Conservation (phyloP, 1,284 basidiomycete genomes). For the Xerocomus amazonicus region DNA sequence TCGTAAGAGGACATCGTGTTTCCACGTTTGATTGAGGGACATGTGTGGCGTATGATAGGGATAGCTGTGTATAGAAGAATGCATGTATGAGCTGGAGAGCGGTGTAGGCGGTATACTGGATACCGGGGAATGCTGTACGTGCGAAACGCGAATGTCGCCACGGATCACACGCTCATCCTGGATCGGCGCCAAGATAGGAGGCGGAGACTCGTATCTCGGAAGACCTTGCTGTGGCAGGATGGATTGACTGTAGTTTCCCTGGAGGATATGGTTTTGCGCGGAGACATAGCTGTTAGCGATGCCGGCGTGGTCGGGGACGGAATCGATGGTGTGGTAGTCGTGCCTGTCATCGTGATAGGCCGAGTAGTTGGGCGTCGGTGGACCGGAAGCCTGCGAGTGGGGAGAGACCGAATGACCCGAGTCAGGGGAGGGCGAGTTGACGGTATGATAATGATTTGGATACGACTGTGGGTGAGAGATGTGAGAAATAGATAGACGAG, state of each 20-base stretch:
- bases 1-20: constrained; percentile 30
- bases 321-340: constrained; percentile 31
- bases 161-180: constrained; percentile 44
- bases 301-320: constrained; percentile 28
- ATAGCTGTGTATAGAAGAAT: constrained; percentile 39
- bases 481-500: constrained; percentile 37
- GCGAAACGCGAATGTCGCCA: constrained; percentile 32
- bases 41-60: constrained; percentile 34
- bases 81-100: constrained; percentile 36
- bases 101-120: constrained; percentile 28
- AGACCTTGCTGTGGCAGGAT: constrained; percentile 28
- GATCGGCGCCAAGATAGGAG: constrained; percentile 53
- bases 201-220: constrained; percentile 47
- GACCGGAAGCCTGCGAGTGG: constrained; percentile 43
- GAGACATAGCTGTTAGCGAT: constrained; percentile 31
- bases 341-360: constrained; percentile 44
- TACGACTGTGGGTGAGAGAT: constrained; percentile 36
- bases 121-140: constrained; percentile 35
- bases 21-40: constrained; percentile 30
- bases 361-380: constrained; percentile 47
- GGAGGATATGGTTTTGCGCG: constrained; percentile 32
- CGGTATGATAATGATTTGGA: constrained; percentile 36
- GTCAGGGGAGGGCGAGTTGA: constrained; percentile 34
- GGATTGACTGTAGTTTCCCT: constrained; percentile 32
- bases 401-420: constrained; percentile 46